A percentile compares a stretch with the other conserved stretches of the same genome.
These are phyloP conservation scores for Xerocomellus intermedius DNA, from an alignment of 768 basidiomycete species.

Conservation along the genomic window DNA sequence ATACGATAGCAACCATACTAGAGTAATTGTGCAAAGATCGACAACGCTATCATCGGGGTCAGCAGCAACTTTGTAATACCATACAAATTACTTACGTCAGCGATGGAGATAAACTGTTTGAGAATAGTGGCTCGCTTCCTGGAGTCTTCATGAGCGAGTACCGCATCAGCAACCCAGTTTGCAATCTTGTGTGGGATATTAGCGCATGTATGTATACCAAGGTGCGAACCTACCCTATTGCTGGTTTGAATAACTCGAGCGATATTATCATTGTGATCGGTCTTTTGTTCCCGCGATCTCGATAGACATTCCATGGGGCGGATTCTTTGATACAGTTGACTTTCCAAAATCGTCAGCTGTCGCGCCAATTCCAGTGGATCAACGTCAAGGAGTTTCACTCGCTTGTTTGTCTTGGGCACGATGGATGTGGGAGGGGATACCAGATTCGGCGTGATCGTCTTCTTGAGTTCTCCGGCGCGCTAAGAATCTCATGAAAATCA, in stretches of 20 bases:
- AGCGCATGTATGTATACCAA: not conserved
- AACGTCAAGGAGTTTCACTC: constrained; percentile 80
- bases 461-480: constrained; percentile 56
- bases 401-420: constrained; percentile 65
- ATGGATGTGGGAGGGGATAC: constrained; percentile 75
- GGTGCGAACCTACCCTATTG: constrained; percentile 59
- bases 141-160: constrained; percentile 80
- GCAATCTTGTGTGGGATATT: constrained; percentile 61
- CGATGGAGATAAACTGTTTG: constrained; percentile 88
- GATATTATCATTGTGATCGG: constrained; percentile 79
- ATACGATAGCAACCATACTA: constrained; percentile 94
- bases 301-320: constrained; percentile 87
- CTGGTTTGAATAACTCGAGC: constrained; percentile 83
- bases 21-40: constrained; percentile 90
- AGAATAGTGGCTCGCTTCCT: constrained; percentile 77
- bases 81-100: constrained; percentile 65
- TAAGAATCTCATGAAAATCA: constrained; percentile 26
- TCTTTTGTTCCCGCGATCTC: constrained; percentile 74
- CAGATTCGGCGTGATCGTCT: constrained; percentile 53
- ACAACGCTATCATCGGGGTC: constrained; percentile 63
- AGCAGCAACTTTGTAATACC: not conserved
- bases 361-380: constrained; percentile 88
- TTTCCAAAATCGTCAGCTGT: constrained; percentile 91
- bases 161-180: constrained; percentile 85
- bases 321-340: constrained; percentile 81